These are phyloP conservation scores for Adansonia gregorii DNA, from an alignment of 441 rosid species.

Conservation along the genomic window DNA sequence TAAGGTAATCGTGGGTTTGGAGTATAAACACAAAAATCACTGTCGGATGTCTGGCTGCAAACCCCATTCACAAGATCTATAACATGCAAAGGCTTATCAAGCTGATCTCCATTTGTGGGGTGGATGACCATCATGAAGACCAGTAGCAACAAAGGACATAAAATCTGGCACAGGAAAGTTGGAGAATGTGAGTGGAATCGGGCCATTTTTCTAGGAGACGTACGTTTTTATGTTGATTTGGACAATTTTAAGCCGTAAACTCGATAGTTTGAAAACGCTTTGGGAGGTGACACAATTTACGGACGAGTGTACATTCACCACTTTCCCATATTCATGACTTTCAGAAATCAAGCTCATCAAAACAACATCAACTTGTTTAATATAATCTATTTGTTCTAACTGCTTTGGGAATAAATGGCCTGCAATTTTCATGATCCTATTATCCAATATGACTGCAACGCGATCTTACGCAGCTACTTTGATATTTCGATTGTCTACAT, in stretches of 20 bases:
- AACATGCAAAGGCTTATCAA: neutral
- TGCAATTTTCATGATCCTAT: too few species aligned
- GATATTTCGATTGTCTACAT: too few species aligned
- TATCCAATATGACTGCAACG: too few species aligned
- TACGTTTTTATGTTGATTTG: neutral
- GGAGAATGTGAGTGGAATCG: neutral
- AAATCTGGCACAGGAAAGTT: neutral
- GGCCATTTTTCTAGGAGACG: neutral
- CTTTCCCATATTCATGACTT: neutral
- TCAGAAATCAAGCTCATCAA: neutral
- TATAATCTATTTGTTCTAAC: neutral
- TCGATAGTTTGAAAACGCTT: neutral
- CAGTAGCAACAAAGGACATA: neutral
- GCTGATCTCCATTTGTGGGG: neutral
- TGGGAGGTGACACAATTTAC: neutral
- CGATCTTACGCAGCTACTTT: too few species aligned
- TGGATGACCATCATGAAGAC: neutral
- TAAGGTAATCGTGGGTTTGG: too few species aligned
- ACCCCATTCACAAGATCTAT: neutral
- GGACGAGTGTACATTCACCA: neutral
- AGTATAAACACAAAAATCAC: neutral
- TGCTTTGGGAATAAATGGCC: too few species aligned
- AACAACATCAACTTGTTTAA: neutral
- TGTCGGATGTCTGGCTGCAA: neutral
- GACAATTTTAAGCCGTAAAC: neutral